Base-by-base conservation (phyloP, 2,329 filamentous ascomycete genomes). In the Aspergillus sojae region DNA sequence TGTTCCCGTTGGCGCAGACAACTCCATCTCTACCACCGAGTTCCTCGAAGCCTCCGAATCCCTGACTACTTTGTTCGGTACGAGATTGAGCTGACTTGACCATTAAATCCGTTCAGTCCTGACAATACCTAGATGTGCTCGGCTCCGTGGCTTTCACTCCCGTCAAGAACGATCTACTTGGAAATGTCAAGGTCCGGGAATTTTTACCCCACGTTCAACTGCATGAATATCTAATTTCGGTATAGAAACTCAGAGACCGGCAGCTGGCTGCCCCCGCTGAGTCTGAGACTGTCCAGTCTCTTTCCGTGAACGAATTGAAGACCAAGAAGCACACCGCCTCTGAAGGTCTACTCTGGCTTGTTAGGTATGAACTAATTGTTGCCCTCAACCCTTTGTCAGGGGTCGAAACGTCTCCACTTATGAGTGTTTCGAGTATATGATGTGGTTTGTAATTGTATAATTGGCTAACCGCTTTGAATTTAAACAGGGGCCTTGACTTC, bases 31-130 rank as follows among this genome's bases (percentile, higher is more conserved):
- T 60, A 98, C 95, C 54, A 87, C 86, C 62, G 88, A 96, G 78
- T 99, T 98, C 81, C 90, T 98, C 68, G 91, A 96, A 69, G 95
- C 95, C 62, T 87, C 93, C 59, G 93, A 97, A 85, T 89, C 91
- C 62, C 82, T 98, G 78, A 91, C 91, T 59, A 91, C 88, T 66
- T 88, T 99, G 66, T 98, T 98, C 75, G 92, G 93, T 95, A 79
- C 32, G 80, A 70, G 28, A 23, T 53, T 34, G 14, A 12, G 16
- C 7, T 11, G 30, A 14, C 30, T 10, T 14, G 2, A 52, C 34
- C 59, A 64, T 63, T 34, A 12, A 26, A 43, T 1, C 34, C 9
- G 41, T 34, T 2, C 26, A 39, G 19, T 46, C 21, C 65, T 73
- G 53, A 71, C 56, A 41, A 16, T n/a, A 6, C 62, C 19, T 39